Evolutionary conservation across 2,329 filamentous ascomycete species (phyloP).

Genomic region (Paramyrothecium sp.): DNA sequence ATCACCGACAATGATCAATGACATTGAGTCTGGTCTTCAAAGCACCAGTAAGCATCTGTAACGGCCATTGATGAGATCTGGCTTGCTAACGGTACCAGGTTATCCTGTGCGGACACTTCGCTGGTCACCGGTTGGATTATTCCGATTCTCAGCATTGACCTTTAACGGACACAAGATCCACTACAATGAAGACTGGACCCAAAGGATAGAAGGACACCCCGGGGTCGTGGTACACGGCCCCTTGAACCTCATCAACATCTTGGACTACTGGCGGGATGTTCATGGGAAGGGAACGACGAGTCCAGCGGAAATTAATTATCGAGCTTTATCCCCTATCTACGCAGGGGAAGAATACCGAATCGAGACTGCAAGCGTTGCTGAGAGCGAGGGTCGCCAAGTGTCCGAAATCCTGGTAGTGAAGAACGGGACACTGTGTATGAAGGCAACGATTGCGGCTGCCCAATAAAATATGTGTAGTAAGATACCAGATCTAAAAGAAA

Average conservation of each 20-base stretch:
- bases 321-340: constrained; percentile 69
- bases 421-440: neutral
- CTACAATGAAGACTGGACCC: constrained; percentile 67
- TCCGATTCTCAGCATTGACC: constrained; percentile 80
- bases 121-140: constrained; percentile 56
- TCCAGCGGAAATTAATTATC: constrained; percentile 55
- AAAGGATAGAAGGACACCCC: constrained; percentile 65
- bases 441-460: neutral
- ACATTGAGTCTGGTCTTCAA: constrained; percentile 16
- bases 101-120: constrained; percentile 27
- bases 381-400: neutral
- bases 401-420: neutral
- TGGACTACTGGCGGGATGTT: constrained; percentile 65
- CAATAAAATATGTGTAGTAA: too few species aligned
- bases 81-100: constrained; percentile 9
- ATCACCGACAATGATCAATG: constrained; percentile 21
- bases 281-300: constrained; percentile 22
- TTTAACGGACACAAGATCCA: constrained; percentile 89
- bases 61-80: neutral
- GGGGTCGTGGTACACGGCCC: constrained; percentile 78
- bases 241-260: constrained; percentile 69
- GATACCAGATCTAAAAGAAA: too few species aligned
- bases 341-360: constrained; percentile 63
- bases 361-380: constrained; percentile 37
- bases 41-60: constrained; percentile 12